Base-by-base conservation (phyloP, 768 basidiomycete species). In the Rhodotorula paludigena region DNA sequence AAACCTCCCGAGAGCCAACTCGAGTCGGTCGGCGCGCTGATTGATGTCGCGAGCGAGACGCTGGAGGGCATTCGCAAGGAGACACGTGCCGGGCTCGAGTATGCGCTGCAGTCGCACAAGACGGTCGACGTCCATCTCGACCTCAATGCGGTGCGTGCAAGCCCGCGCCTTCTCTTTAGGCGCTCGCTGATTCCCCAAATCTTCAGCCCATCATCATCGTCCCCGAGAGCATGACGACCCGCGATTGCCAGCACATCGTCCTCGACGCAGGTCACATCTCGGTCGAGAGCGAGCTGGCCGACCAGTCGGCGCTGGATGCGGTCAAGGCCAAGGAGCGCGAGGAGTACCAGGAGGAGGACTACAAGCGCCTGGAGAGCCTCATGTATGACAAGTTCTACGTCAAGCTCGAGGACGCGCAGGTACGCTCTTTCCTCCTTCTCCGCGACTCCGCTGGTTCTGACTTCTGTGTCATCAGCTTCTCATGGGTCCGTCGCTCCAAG, bases 241-340 rank as follows among this genome's bases (percentile, higher is more conserved):
- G 84, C 66, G 79, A 85, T 30, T 88, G 91, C 79, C 90, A 85
- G 74, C 89, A 96, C 77, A 82, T 98, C 59, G 85, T 98, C 23
- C 82, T 98, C 59, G 96, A 98, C 77, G 96, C 94, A 9, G 96
- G 96, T 66, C 96, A 97, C 77, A 94, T 99, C 72, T 85, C 92
- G 3, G 87, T 99, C 42, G 57, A 64, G 76, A 94, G 92, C 75
- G 85, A 93, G 64, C 83, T 97, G 5, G 96, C 87, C 7, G 85
- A 89, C 74, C 90, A 97, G 80, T 82, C 85, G 41, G 86, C 87
- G 7, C 82, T 93, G 51, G 83, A 86, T 42, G 84, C 86, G 35
- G 84, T 98, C 47, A 85, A 89, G 57, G 82, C 85, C 68, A 97
- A 96, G 77, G 85, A 89, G 57, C 86, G 88, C 53, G 85, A 88